Conservation (phyloP, 345 rosid genomes). For the Salix exigua region DNA sequence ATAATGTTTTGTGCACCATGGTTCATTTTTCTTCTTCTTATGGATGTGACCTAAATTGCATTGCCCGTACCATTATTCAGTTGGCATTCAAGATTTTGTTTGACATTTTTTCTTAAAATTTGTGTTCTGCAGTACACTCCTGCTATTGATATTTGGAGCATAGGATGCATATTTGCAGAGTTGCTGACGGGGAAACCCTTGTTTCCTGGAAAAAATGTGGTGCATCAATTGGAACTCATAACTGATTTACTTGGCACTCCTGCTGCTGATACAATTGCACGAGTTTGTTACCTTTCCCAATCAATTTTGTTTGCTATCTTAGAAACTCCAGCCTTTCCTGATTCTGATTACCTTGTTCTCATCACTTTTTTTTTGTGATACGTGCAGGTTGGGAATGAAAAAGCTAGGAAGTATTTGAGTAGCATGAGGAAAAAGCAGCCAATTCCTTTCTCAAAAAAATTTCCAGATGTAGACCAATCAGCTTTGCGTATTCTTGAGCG, state of each 20-base stretch:
- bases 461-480: conserved; percentile 34
- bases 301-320: conserved; percentile 6
- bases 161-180: conserved; percentile 97
- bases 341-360: conserved; percentile 1
- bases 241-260: conserved; percentile 99
- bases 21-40: neutral
- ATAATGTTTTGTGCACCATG: neutral
- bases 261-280: conserved; percentile 60
- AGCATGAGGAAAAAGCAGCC: conserved; percentile 66
- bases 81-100: neutral
- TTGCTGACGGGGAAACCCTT: conserved; percentile 83
- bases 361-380: conserved; percentile 22
- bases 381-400: conserved; percentile 85
- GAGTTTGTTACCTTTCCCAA: conserved; percentile 51
- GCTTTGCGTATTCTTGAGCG: conserved; percentile 78
- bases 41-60: neutral
- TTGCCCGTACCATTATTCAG: neutral
- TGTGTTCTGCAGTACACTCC: conserved; percentile 84
- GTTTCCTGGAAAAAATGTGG: conserved; percentile 97
- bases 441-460: conserved; percentile 20
- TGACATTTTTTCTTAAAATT: conserved; percentile 5
- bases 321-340: conserved; percentile 8
- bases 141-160: conserved; percentile 96
- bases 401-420: conserved; percentile 82
- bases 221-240: conserved; percentile 78